Base-by-base conservation (phyloP, 2,329 filamentous ascomycete species). In the Pseudocercospora macadamiae region DNA sequence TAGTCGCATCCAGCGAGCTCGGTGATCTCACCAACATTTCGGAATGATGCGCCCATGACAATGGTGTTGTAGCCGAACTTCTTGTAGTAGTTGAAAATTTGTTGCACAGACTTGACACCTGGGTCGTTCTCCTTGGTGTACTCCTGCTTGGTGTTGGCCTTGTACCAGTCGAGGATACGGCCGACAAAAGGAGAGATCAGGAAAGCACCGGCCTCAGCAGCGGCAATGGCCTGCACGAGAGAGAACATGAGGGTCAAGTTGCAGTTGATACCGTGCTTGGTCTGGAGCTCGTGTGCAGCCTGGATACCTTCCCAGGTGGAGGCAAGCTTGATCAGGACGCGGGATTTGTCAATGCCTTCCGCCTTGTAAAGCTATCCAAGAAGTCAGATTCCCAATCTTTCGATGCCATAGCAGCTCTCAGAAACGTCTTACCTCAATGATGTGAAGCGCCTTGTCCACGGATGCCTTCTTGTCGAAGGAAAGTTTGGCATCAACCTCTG, bases 71-170 rank as follows among this genome's bases (percentile, higher is more conserved):
- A 97, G 78, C 90, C 91, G 79, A 83, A 91, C 86, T 97, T 97
- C 91, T 99, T 99, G 89, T 99, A 99, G 90, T 99, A 99, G 87
- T 99, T 95, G 88, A 89, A 99, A 83, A 99, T 99, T 79, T 73
- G 76, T 85, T 93, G 85, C 75, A 99, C 95, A 68, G 89, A 93
- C 82, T 91, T 86, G 79, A 99, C 95, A 83, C 95, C 95, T 58
- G 95, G 95, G 83, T 99, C 95, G 78, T 96, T 90, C 79, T 90
- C 82, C 77, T 91, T 86, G 76, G 83, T 74, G 87, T 93, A 99
- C 69, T 95, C 90, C 86, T 96, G 93, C 88, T 96, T 96, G 78
- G 87, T 90, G 71, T 87, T 82, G 60, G 91, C 91, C 91, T 99
- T 99, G 90, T 89, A 97, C 93, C 93, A 99, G 83, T 99, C 95